phyloP scores from a whole-genome alignment of 2,329 filamentous ascomycete genomes.

The Colletotrichum limetticola region DNA sequence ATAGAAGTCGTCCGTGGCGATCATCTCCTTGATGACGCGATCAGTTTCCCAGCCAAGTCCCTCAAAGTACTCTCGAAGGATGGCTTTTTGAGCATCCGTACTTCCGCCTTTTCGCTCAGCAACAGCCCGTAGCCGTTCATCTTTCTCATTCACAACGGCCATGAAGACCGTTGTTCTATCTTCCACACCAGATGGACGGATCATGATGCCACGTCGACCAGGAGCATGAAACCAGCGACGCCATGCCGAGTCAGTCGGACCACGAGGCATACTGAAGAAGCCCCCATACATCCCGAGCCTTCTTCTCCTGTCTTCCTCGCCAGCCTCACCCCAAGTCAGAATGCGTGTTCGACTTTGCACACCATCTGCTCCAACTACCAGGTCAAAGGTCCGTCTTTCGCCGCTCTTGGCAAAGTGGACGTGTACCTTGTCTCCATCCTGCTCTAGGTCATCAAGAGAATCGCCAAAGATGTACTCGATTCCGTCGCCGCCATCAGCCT shows the following conservation, averaged over 20 bases:
- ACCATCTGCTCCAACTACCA: constrained; percentile 67
- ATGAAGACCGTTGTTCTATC: constrained; percentile 38
- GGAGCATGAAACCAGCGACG: constrained; percentile 45
- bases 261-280: constrained; percentile 52
- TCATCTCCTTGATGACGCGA: constrained; percentile 49
- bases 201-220: constrained; percentile 48
- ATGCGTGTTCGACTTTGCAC: constrained; percentile 59
- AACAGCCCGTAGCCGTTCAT: constrained; percentile 33
- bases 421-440: constrained; percentile 44
- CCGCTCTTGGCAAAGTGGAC: constrained; percentile 56
- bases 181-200: constrained; percentile 47
- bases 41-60: constrained; percentile 58
- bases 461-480: constrained; percentile 43
- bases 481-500: constrained; percentile 7
- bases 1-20: constrained; percentile 55
- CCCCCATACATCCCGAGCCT: constrained; percentile 46
- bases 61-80: constrained; percentile 51
- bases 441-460: constrained; percentile 41
- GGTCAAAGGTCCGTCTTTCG: constrained; percentile 53
- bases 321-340: constrained; percentile 45
- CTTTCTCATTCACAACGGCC: constrained; percentile 43
- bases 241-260: constrained; percentile 39
- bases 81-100: constrained; percentile 49
- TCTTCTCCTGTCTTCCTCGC: constrained; percentile 41
- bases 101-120: constrained; percentile 36